Evolutionary conservation across 148 eudicot genomes (phyloP), one percentile per base, ranked within the genome.

Genomic region (Polygonum maritimum): DNA sequence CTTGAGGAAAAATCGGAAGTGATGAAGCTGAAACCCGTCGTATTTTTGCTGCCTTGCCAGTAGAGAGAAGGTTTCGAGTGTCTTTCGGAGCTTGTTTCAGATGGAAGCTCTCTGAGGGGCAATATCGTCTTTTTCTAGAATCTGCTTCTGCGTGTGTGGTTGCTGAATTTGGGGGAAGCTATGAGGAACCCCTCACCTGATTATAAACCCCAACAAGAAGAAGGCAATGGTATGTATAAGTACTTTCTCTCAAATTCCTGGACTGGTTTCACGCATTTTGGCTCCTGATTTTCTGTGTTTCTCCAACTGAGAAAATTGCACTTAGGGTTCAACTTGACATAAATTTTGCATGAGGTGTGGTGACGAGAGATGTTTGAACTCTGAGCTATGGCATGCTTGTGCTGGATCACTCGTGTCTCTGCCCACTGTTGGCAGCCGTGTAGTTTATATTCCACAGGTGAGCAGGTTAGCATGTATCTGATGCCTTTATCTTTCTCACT

Each of bases 361-460:
- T 75, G 91, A 84, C 40, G 81, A 81, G 60, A 86, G 79, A 77
- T 86, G 87, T 76, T 49, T 9, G 38, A 81, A 86, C 78, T 88
- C 97, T 0, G 97, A 94, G 87, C 79, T 94, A 48, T 94, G 98
- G 98, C 98, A 92, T 79, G 97, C 98, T 8, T 94, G 97, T 79
- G 98, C 98, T 80, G 98, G 98, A 4, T 97, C 98, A 58, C 85
- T 92, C 73, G 94, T 90, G 35, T 88, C 81, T 44, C 84, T 94
- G 87, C 98, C 98, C 79, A 93, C 84, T 77, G 87, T 92, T 11
- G 98, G 98, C 79, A 94, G 93, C 87, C 92, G 92, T 76, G 93
- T 94, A 58, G 89, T 86, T 80, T 94, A 94, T 85, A 90, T 92
- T 78, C 98, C 98, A 94, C 77, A 94, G 80, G 92, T 78, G 98